Evolutionary conservation across 805 yeast species (phyloP).

Genomic region (Lipomyces sp.): DNA sequence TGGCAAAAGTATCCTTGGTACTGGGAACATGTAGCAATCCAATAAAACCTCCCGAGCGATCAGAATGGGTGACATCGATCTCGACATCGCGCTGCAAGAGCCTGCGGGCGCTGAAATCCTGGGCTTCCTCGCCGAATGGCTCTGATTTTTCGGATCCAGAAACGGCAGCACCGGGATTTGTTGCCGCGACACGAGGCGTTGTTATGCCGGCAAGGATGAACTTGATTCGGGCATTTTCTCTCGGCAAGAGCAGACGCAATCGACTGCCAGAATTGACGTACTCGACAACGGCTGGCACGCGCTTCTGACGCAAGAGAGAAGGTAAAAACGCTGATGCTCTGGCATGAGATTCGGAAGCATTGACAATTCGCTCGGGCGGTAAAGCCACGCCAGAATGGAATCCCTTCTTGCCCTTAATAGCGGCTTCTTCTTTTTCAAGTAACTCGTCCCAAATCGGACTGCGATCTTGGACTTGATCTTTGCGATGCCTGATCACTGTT

Average conservation of each 20-base stretch:
- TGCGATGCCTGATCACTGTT: slow-evolving; percentile 75
- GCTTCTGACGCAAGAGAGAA: slow-evolving; percentile 67
- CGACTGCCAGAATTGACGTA: slow-evolving; percentile 71
- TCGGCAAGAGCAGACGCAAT: slow-evolving; percentile 66
- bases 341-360: slow-evolving; percentile 74
- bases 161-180: slow-evolving; percentile 33
- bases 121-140: slow-evolving; percentile 54
- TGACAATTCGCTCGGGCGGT: slow-evolving; percentile 65
- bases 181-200: slow-evolving; percentile 46
- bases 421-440: slow-evolving; percentile 68
- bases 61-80: slow-evolving; percentile 69
- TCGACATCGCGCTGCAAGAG: slow-evolving; percentile 75
- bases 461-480: slow-evolving; percentile 68
- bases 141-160: slow-evolving; percentile 41
- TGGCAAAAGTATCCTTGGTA: slow-evolving; percentile 50
- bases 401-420: slow-evolving; percentile 63
- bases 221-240: slow-evolving; percentile 70
- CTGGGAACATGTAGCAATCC: slow-evolving; percentile 65
- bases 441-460: slow-evolving; percentile 79
- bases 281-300: slow-evolving; percentile 73
- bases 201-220: slow-evolving; percentile 77
- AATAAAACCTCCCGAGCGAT: slow-evolving; percentile 79
- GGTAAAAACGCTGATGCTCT: slow-evolving; percentile 77
- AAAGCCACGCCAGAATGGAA: slow-evolving; percentile 63
- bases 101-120: slow-evolving; percentile 58